These are phyloP conservation scores for Saccharomycopsis vini DNA, from an alignment of 805 yeast species.

Conservation along the genomic window DNA sequence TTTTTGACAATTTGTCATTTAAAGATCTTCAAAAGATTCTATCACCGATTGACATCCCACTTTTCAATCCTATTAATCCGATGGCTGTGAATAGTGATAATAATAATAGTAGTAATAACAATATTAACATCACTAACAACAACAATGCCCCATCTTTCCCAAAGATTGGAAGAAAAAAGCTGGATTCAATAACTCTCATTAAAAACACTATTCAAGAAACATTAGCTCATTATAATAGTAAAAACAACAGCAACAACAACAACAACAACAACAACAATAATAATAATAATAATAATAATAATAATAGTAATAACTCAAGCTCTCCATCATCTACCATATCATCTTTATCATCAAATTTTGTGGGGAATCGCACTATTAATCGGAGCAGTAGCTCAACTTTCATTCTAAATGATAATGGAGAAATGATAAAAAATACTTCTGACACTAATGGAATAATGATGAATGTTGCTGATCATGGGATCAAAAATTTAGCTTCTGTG, in stretches of 20 bases:
- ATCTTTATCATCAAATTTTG: too few relatives aligned
- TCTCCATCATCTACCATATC: too few relatives aligned
- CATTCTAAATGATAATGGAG: too few relatives aligned
- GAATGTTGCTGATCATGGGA: constrained; percentile 17
- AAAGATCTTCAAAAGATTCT: constrained; percentile 9
- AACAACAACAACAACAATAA: too few relatives aligned
- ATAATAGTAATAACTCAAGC: too few relatives aligned
- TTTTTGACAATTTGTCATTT: constrained; percentile 6
- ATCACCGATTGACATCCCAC: neutral
- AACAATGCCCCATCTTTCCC: neutral
- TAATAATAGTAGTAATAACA: neutral
- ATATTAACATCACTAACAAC: too few relatives aligned
- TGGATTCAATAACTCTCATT: constrained; percentile 12
- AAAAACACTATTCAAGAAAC: constrained; percentile 15
- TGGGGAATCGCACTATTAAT: too few relatives aligned
- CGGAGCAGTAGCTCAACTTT: too few relatives aligned
- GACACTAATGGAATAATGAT: too few relatives aligned
- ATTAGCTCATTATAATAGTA: constrained; percentile 9
- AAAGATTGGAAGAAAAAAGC: constrained; percentile 6
- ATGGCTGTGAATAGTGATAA: neutral
- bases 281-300: too few relatives aligned
- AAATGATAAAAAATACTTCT: too few relatives aligned
- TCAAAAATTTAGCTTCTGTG: constrained; percentile 10
- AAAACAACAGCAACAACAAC: too few relatives aligned
- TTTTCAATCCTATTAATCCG: neutral